Conservation (phyloP, 139 green algal species). For the Auxenochlorella protothecoides region DNA sequence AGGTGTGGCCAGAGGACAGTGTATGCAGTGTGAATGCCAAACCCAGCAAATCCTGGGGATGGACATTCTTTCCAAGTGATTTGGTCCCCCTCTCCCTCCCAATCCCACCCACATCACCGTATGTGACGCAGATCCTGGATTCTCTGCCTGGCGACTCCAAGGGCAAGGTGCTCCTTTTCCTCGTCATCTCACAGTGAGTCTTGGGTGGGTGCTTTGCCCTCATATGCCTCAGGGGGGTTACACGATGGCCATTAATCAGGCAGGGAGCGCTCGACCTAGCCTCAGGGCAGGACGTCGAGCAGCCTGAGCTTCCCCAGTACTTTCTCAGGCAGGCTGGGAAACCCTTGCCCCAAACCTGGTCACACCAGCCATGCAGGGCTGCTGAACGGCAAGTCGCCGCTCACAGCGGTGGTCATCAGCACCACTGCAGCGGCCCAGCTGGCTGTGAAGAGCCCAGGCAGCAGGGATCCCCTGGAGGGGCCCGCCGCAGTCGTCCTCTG, state of each 20-base stretch:
- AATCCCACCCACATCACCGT: not conserved
- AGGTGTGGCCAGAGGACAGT: not conserved
- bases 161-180: slow-evolving; percentile 16
- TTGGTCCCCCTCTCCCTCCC: not conserved
- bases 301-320: not conserved
- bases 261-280: not conserved
- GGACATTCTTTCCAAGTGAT: not conserved
- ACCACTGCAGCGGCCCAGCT: slow-evolving; percentile 11
- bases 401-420: slow-evolving; percentile 16
- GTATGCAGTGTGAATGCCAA: not conserved
- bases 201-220: too few relatives aligned
- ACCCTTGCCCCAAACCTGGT: too few relatives aligned
- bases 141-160: slow-evolving; percentile 24
- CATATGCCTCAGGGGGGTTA: too few relatives aligned
- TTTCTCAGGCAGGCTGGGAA: too few relatives aligned
- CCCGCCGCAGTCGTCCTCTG: slow-evolving; percentile 22
- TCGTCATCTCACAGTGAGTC: slow-evolving; percentile 9
- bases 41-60: not conserved
- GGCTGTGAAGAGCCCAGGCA: slow-evolving; percentile 8
- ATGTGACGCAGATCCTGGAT: slow-evolving; percentile 16
- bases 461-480: slow-evolving; percentile 1
- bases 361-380: slow-evolving; percentile 4
- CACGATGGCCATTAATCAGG: not conserved
- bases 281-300: not conserved
- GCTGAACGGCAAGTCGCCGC: slow-evolving; percentile 19